These are phyloP conservation scores for Gentiana macrophylla DNA, from an alignment of 257 asterid genomes.

Conservation along the genomic window DNA sequence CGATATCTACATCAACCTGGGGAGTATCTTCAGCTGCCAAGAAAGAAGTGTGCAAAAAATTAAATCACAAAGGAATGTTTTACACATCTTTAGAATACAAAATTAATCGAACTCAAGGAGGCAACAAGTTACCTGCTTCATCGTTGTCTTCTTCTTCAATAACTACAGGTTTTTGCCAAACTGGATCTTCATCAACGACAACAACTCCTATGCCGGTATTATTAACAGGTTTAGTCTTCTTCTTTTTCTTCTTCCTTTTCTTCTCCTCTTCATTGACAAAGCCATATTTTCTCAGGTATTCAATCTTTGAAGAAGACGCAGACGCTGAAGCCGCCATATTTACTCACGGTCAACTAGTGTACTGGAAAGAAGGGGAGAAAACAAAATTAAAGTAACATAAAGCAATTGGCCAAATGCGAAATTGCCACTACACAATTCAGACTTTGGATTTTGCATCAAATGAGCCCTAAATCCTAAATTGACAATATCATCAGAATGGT, in stretches of 20 bases:
- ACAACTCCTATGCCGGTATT: constrained; percentile 35
- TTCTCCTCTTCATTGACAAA: constrained; percentile 38
- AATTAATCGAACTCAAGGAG: background rate
- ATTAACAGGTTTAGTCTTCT: constrained; percentile 43
- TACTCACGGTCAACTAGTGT: background rate
- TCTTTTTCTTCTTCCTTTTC: constrained; percentile 50
- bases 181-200: constrained; percentile 73
- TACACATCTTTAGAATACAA: constrained; percentile 2
- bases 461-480: background rate
- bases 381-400: background rate
- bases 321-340: constrained; percentile 40
- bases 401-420: background rate
- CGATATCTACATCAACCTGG: constrained; percentile 70
- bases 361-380: background rate
- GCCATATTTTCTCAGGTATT: constrained; percentile 60
- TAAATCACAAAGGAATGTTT: constrained; percentile 3
- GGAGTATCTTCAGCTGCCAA: constrained; percentile 62
- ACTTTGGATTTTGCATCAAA: too few relatives aligned
- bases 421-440: too few relatives aligned
- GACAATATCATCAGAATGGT: too few relatives aligned
- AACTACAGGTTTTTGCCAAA: constrained; percentile 69
- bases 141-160: constrained; percentile 47
- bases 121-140: constrained; percentile 36
- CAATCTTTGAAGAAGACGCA: constrained; percentile 42
- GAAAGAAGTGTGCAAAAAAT: background rate